phyloP scores from a whole-genome alignment of 257 asterid species.

The Przewalskia tangutica region DNA sequence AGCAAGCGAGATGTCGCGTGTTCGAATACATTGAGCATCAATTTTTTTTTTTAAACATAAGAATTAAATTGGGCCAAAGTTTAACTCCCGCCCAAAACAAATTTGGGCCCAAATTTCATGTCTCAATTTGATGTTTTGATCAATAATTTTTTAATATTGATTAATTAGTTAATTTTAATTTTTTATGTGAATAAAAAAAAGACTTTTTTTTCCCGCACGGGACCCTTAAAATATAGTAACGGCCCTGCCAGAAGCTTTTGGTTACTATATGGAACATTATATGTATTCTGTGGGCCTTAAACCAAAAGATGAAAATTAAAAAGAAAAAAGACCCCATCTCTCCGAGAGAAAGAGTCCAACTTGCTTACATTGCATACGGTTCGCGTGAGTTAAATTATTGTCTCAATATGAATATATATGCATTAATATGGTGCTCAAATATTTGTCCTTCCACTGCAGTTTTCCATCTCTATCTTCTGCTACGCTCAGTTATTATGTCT shows the following conservation, averaged over 20 bases:
- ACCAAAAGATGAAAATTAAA: neutral
- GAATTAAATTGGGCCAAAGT: too few species aligned
- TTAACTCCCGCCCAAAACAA: too few species aligned
- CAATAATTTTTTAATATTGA: too few species aligned
- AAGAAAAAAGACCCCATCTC: constrained; percentile 23
- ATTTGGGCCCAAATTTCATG: too few species aligned
- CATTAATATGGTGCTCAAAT: neutral
- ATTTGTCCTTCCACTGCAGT: constrained; percentile 9
- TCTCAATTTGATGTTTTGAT: too few species aligned
- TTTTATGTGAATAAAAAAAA: too few species aligned
- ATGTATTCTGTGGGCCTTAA: neutral
- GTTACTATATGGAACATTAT: neutral
- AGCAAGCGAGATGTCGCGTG: too few species aligned
- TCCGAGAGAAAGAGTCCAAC: neutral
- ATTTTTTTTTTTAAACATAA: too few species aligned
- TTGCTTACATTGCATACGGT: constrained; percentile 22
- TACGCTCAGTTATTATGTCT: neutral
- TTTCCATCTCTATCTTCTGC: neutral
- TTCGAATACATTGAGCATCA: too few species aligned
- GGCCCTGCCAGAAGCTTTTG: neutral
- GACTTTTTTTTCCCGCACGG: too few species aligned
- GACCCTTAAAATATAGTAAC: too few species aligned
- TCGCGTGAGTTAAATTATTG: constrained; percentile 52
- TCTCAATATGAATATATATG: neutral
- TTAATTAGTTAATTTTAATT: too few species aligned